Base-by-base conservation (phyloP, 805 yeast species). In the Wickerhamiella hasegawae region DNA sequence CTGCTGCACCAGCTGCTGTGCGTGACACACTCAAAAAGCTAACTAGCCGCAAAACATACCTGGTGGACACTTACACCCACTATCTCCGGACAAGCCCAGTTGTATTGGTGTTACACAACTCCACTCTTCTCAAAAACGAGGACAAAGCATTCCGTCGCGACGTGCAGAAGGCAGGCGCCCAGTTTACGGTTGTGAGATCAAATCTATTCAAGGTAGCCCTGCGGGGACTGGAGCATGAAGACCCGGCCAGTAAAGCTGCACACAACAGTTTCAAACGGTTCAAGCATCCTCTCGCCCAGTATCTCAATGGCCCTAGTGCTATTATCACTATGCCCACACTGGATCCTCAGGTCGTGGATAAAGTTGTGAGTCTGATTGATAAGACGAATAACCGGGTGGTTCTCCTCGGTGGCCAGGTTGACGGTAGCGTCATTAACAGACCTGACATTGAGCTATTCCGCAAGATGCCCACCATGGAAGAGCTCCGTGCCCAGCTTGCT, bases 1-100 rank as follows among this genome's bases (percentile, higher is more conserved):
- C n/a, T n/a, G n/a, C n/a, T n/a, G n/a, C n/a, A n/a, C n/a, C n/a
- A n/a, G n/a, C n/a, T n/a, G n/a, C n/a, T n/a, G n/a, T n/a, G n/a
- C n/a, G n/a, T n/a, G n/a, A n/a, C n/a, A n/a, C n/a, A n/a, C n/a
- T n/a, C n/a, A n/a, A n/a, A n/a, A n/a, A n/a, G n/a, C n/a, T n/a
- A n/a, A n/a, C n/a, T n/a, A n/a, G n/a, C n/a, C 73, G 96, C 60
- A 87, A 87, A 61, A 84, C 96, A 0, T 84, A 73, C 47, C 63
- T 87, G 43, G 64, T 87, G 42, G 94, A 87, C 56, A 63, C 69
- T 45, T 87, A 87, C 63, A 71, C 81, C 41, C 59, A 76, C 42
- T 54, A 83, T 42, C 66, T 83, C 59, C 73, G 75, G 38, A 62
- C 58, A 20, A 72, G 73, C 53, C 74, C 81, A 26, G 73, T 85